Evolutionary conservation across 108 stramenopile genomes (phyloP), one percentile per base, ranked within the genome.

Genomic region (Nitzschia sp.): DNA sequence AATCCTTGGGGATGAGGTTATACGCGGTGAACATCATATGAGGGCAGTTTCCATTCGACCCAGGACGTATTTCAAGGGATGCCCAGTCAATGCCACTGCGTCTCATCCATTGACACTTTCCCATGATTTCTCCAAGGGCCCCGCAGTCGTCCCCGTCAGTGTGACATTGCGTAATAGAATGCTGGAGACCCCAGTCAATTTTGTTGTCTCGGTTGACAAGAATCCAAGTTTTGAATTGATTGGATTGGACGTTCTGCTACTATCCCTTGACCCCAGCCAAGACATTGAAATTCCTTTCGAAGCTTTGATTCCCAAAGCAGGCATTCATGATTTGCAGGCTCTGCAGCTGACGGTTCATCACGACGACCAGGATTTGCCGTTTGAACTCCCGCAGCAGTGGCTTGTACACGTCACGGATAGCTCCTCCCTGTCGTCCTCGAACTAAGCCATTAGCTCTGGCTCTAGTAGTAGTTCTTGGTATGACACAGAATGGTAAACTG

Each of bases 311-410:
- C 64, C 78, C 15, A 45, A 72, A 26, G 59, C 83, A 21, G 93
- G 93, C 26, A 60, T 89, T 4, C 81, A 83, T 76, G 85, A 94
- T 63, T 72, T 94, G 29, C 93, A 94, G 69, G 78, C 74, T 46
- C 66, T 75, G 18, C 46, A 58, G 1, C 27, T 79, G 34, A 75
- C 56, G 24, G 21, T 59, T 27, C n/a, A 36, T 18, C 54, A 29
- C 11, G 32, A 63, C 9, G 68, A 28, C 45, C 26, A 46, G 17
- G 47, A 60, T 15, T 23, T n/a, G 26, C 30, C 25, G 13, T 57
- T 35, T 47, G 47, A 36, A 45, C 34, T 70, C 3, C 28, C 32
- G 17, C 18, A 70, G 28, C 59, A 70, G 59, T 70, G 69, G 69
- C 32, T 70, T 15, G 18, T 70, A 18, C 48, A 36, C 18, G 31